Evolutionary conservation across 768 basidiomycete species (phyloP).

Genomic region (Clitopilus passeckerianus): DNA sequence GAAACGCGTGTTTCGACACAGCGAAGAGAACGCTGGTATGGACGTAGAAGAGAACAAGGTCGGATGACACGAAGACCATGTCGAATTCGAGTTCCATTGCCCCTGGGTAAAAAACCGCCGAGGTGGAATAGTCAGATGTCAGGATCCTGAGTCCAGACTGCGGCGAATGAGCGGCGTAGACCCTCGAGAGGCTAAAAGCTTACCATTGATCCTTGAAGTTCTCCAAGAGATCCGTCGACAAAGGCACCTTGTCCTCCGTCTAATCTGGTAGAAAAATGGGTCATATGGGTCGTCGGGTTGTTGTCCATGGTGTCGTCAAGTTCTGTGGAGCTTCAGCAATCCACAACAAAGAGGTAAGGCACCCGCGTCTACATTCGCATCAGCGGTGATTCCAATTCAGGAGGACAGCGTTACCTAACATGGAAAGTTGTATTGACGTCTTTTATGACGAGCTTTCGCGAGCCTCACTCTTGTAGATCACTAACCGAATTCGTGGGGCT

Average conservation of each 20-base stretch:
- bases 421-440: neutral
- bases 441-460: neutral
- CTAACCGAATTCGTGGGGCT: neutral
- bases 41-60: constrained; percentile 23
- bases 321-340: neutral
- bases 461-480: neutral
- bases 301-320: neutral
- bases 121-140: constrained; percentile 8
- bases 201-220: neutral
- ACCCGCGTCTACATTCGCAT: neutral
- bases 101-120: constrained; percentile 21
- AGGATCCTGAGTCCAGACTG: neutral
- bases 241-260: neutral
- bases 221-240: neutral
- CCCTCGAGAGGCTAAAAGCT: neutral
- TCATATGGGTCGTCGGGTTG: neutral
- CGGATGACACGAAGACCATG: constrained; percentile 19
- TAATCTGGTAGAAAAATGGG: neutral
- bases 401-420: neutral
- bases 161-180: neutral
- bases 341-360: neutral
- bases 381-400: neutral
- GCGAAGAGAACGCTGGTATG: constrained; percentile 11
- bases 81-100: constrained; percentile 14
- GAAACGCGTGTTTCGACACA: constrained; percentile 12